A percentile compares a stretch with the other conserved stretches of the same genome.
Conservation (phyloP, 2,329 filamentous ascomycete genomes). For the Fusarium napiforme region DNA sequence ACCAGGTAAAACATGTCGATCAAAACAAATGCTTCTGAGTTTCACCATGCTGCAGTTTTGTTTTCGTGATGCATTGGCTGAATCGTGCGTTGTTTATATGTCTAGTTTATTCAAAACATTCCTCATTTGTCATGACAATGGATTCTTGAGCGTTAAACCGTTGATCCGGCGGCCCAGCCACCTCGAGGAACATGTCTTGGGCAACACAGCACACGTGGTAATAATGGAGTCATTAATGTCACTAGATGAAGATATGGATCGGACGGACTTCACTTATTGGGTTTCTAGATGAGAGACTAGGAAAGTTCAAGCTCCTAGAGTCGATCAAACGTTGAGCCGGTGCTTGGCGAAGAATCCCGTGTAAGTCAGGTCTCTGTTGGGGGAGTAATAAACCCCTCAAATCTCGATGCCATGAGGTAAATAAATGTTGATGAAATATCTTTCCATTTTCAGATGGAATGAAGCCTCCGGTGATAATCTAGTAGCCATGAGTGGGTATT, state of each 20-base stretch:
- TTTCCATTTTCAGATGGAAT: neutral
- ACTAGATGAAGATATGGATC: slow-evolving; percentile 9
- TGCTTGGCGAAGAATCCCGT: slow-evolving; percentile 3
- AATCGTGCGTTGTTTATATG: neutral
- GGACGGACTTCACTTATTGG: neutral
- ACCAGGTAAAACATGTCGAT: slow-evolving; percentile 9
- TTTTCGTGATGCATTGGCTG: neutral
- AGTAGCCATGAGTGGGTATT: neutral
- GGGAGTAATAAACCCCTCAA: slow-evolving; percentile 21
- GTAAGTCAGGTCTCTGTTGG: slow-evolving; percentile 3
- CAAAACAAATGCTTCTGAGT: neutral
- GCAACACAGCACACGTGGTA: slow-evolving; percentile 17
- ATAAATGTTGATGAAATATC: neutral
- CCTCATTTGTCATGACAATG: slow-evolving; percentile 14
- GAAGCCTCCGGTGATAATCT: neutral
- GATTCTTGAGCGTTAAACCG: neutral
- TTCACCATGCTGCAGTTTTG: slow-evolving; percentile 22
- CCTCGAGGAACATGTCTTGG: slow-evolving; percentile 6
- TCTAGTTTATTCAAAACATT: neutral
- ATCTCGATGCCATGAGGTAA: slow-evolving; percentile 8
- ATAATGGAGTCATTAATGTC: slow-evolving; percentile 24
- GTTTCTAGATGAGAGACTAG: neutral
- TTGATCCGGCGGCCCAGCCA: slow-evolving; percentile 11
- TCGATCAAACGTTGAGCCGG: slow-evolving; percentile 5
- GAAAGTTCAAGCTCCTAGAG: neutral